A percentile compares a stretch with the other conserved stretches of the same genome.
These are phyloP conservation scores for Pseudogymnoascus sp. DNA, from an alignment of 2,329 filamentous ascomycete species.

Conservation along the genomic window DNA sequence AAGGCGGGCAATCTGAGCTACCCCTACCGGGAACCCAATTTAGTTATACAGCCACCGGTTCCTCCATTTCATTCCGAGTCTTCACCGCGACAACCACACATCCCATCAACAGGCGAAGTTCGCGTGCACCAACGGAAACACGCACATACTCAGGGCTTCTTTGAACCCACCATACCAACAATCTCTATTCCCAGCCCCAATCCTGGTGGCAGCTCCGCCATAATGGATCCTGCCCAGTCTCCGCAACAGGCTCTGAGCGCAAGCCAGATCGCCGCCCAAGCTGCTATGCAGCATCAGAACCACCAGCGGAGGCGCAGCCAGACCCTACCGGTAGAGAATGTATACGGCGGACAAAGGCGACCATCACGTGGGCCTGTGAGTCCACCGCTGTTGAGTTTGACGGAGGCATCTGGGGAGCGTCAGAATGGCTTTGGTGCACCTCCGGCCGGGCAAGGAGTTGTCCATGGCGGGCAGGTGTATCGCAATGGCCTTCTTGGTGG, in stretches of 20 bases:
- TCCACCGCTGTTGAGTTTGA: conserved; percentile 57
- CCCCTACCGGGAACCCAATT: neutral
- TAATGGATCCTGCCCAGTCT: conserved; percentile 26
- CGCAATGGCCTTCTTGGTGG: conserved; percentile 56
- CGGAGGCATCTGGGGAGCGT: conserved; percentile 56
- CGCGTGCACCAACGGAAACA: conserved; percentile 55
- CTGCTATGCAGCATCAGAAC: conserved; percentile 60
- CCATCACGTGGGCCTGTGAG: conserved; percentile 44
- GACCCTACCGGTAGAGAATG: conserved; percentile 54
- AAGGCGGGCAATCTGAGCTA: neutral
- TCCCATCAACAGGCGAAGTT: conserved; percentile 26
- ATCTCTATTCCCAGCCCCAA: conserved; percentile 42
- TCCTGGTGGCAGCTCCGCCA: conserved; percentile 33
- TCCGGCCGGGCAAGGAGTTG: conserved; percentile 26
- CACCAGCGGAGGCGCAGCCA: conserved; percentile 61
- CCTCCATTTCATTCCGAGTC: conserved; percentile 26
- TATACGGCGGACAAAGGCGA: conserved; percentile 22
- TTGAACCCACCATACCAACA: conserved; percentile 66
- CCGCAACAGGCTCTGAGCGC: conserved; percentile 41
- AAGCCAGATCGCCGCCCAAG: conserved; percentile 76
- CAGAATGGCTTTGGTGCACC: conserved; percentile 44
- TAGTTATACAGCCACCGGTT: conserved; percentile 1
- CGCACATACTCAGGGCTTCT: conserved; percentile 69
- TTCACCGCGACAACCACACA: conserved; percentile 37
- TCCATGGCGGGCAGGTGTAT: conserved; percentile 34